phyloP scores from a whole-genome alignment of 306 rosid genomes.

The Urtica urens region DNA sequence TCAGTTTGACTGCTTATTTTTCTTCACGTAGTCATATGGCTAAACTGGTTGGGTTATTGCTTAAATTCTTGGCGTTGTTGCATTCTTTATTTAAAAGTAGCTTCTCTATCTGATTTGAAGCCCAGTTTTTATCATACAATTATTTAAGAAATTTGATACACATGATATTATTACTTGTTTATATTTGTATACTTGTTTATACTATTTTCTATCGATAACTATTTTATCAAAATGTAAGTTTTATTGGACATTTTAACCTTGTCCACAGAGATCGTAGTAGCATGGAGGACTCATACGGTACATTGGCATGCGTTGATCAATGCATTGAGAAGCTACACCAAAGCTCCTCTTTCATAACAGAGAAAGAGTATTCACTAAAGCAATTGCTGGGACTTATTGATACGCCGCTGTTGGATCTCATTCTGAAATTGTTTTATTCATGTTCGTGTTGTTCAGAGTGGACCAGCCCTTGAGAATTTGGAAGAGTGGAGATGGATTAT shows the following conservation, averaged over 20 bases:
- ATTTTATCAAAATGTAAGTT: too few species aligned
- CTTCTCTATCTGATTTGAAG: slow-evolving; percentile 9
- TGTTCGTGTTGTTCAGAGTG: too few species aligned
- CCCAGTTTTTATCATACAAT: too few species aligned
- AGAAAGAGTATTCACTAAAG: slow-evolving; percentile 83
- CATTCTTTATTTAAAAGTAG: slow-evolving; percentile 10
- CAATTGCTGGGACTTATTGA: slow-evolving; percentile 79
- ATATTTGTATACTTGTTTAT: too few species aligned
- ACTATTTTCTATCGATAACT: too few species aligned
- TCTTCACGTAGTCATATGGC: slow-evolving; percentile 15
- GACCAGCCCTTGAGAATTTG: too few species aligned
- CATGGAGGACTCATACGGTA: slow-evolving; percentile 99
- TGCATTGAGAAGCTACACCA: slow-evolving; percentile 97
- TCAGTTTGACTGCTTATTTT: background rate
- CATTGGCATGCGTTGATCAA: slow-evolving; percentile 96
- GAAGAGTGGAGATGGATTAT: too few species aligned
- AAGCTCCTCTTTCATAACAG: slow-evolving; percentile 60
- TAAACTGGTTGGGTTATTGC: slow-evolving; percentile 12
- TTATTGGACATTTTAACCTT: slow-evolving; percentile 17
- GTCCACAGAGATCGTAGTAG: slow-evolving; percentile 78
- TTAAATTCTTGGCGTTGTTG: slow-evolving; percentile 5
- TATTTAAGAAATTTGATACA: too few species aligned
- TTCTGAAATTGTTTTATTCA: slow-evolving; percentile 96
- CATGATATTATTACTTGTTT: too few species aligned
- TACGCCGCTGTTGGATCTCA: slow-evolving; percentile 98